Evolutionary conservation across 1,139 yeast species (phyloP).

Genomic region (Keqinozyma sinolaborantium): DNA sequence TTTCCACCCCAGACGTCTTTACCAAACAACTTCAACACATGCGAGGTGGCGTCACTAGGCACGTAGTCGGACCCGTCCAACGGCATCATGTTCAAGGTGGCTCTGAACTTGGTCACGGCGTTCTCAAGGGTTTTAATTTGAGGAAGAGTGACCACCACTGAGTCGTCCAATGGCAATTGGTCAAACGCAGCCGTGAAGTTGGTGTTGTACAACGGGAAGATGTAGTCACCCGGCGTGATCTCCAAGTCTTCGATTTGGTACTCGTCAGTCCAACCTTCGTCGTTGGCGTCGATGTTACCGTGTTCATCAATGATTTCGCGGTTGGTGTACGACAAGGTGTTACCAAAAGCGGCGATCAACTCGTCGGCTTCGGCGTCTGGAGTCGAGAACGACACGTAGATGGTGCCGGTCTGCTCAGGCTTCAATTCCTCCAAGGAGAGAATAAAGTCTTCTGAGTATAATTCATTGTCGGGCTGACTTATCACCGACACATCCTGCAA

Average conservation of each 20-base stretch:
- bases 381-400: conserved; percentile 74
- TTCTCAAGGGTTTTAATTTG: conserved; percentile 31
- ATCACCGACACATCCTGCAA: conserved; percentile 78
- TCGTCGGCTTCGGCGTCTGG: conserved; percentile 42
- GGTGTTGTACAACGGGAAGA: conserved; percentile 74
- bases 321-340: conserved; percentile 69
- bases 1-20: conserved; percentile 72
- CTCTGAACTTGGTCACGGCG: conserved; percentile 46
- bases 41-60: conserved; percentile 57
- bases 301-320: conserved; percentile 80
- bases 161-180: conserved; percentile 46
- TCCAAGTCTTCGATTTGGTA: conserved; percentile 84
- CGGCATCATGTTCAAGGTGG: conserved; percentile 72
- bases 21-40: conserved; percentile 79
- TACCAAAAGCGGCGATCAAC: conserved; percentile 56
- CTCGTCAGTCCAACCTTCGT: conserved; percentile 91
- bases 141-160: conserved; percentile 36
- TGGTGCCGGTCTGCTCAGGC: conserved; percentile 70
- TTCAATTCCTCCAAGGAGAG: conserved; percentile 69
- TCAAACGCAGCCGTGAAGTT: conserved; percentile 76
- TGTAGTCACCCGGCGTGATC: conserved; percentile 77
- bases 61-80: conserved; percentile 76
- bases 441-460: conserved; percentile 66
- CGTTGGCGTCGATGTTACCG: conserved; percentile 61
- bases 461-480: conserved; percentile 60